A percentile compares a stretch with the other conserved stretches of the same genome.
These are phyloP conservation scores for Orobanche coerulescens DNA, from an alignment of 257 asterid species.

Conservation along the genomic window DNA sequence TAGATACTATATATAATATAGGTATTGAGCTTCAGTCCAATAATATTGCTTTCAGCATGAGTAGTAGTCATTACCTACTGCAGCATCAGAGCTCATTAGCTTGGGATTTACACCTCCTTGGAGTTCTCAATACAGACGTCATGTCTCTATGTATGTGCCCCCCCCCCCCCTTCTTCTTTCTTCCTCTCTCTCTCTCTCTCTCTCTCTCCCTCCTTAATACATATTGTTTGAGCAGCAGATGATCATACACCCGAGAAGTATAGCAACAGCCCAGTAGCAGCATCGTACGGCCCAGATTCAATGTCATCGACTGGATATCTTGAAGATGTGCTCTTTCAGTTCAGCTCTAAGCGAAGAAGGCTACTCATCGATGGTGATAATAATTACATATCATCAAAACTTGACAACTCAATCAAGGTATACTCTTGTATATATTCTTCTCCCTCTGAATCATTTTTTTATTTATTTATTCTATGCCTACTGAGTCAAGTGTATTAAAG, in stretches of 20 bases:
- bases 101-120: constrained; percentile 41
- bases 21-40: constrained; percentile 55
- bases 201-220: not conserved
- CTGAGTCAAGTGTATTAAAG: not conserved
- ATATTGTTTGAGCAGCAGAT: not conserved
- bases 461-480: not conserved
- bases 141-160: constrained; percentile 32
- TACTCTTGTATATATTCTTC: not conserved
- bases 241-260: not conserved
- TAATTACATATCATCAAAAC: not conserved
- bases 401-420: not conserved
- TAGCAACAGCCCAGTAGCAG: constrained; percentile 29
- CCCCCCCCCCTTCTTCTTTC: not conserved
- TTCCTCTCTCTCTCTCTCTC: not conserved
- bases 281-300: constrained; percentile 17
- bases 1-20: too few species aligned
- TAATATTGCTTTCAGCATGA: constrained; percentile 48
- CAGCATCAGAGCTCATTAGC: too few species aligned
- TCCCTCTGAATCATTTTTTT: not conserved
- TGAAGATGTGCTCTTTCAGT: constrained; percentile 78
- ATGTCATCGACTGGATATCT: constrained; percentile 71
- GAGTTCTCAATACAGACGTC: constrained; percentile 68
- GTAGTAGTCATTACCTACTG: too few species aligned
- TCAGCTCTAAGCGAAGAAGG: constrained; percentile 62
- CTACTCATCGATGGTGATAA: constrained; percentile 24